phyloP scores from a whole-genome alignment of 2,329 filamentous ascomycete species.

The Alternaria burnsii region DNA sequence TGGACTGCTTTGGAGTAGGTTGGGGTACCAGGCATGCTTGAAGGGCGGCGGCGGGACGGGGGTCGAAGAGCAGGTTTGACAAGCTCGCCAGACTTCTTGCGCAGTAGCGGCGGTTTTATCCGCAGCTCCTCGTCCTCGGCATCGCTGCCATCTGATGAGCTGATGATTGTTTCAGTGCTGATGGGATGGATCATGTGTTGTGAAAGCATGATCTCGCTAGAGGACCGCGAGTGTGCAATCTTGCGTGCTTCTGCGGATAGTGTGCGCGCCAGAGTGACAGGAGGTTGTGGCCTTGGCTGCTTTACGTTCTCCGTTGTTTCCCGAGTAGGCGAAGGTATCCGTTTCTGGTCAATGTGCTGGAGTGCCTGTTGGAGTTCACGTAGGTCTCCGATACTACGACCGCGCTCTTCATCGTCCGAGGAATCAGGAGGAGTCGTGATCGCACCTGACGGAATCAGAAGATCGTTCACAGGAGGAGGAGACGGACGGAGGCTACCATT shows the following conservation, averaged over 20 bases:
- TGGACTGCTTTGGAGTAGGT: slow-evolving; percentile 98
- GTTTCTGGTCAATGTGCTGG: slow-evolving; percentile 75
- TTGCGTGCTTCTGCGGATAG: slow-evolving; percentile 66
- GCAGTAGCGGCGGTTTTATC: slow-evolving; percentile 87
- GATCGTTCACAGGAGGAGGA: slow-evolving; percentile 80
- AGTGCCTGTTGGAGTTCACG: slow-evolving; percentile 83
- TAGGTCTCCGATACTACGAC: slow-evolving; percentile 55
- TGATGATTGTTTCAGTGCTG: slow-evolving; percentile 55
- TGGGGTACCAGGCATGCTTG: slow-evolving; percentile 96
- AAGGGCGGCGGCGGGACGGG: slow-evolving; percentile 80
- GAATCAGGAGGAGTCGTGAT: slow-evolving; percentile 94
- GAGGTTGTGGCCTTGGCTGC: slow-evolving; percentile 23
- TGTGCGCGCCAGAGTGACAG: slow-evolving; percentile 36
- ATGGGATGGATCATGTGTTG: slow-evolving; percentile 53
- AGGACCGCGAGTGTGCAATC: slow-evolving; percentile 68
- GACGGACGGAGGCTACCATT: slow-evolving; percentile 79
- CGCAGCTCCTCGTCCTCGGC: slow-evolving; percentile 65
- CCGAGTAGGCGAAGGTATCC: slow-evolving; percentile 65
- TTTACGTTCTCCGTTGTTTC: slow-evolving; percentile 28
- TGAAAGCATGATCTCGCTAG: slow-evolving; percentile 64
- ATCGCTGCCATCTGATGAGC: slow-evolving; percentile 61
- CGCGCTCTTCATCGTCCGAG: slow-evolving; percentile 84
- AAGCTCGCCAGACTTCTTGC: slow-evolving; percentile 97
- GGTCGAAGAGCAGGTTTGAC: slow-evolving; percentile 90
- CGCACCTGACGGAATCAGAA: slow-evolving; percentile 80